phyloP scores from a whole-genome alignment of 2,329 filamentous ascomycete species.

The Ceratocystis papillata region DNA sequence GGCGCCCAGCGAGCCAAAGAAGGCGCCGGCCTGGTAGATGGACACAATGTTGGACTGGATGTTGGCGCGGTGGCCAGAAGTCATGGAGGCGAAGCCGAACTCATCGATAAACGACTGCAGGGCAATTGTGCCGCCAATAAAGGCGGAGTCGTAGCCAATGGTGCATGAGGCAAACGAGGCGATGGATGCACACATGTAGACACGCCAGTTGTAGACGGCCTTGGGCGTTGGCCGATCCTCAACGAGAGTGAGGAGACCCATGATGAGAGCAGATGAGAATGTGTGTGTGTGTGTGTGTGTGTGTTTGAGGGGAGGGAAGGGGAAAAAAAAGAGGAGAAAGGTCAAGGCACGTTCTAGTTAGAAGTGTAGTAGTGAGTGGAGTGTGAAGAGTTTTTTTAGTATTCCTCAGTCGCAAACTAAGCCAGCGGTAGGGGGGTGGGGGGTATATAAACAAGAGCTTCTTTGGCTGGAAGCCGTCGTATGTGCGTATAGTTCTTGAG shows the following conservation, averaged over 20 bases:
- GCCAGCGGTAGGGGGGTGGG: neutral
- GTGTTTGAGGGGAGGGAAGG: neutral
- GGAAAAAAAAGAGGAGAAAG: neutral
- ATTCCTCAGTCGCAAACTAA: neutral
- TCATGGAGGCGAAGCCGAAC: slow-evolving; percentile 51
- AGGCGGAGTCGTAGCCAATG: slow-evolving; percentile 50
- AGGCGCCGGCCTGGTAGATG: slow-evolving; percentile 67
- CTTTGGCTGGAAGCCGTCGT: neutral
- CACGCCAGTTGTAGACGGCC: slow-evolving; percentile 51
- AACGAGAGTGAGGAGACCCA: slow-evolving; percentile 41
- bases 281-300: no score
- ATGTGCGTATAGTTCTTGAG: no score
- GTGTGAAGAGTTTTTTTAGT: slow-evolving; percentile 12
- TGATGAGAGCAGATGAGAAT: slow-evolving; percentile 26
- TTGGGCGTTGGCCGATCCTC: slow-evolving; percentile 48
- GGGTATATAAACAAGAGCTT: neutral
- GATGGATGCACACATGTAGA: slow-evolving; percentile 44
- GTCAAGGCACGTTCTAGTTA: neutral
- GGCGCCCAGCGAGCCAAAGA: slow-evolving; percentile 65
- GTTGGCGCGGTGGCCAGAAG: slow-evolving; percentile 40
- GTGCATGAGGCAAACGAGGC: slow-evolving; percentile 48
- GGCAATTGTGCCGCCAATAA: slow-evolving; percentile 66
- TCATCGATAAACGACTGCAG: slow-evolving; percentile 42
- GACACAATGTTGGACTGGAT: slow-evolving; percentile 68
- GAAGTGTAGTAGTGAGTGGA: neutral